Evolutionary conservation across 331 rosid genomes (phyloP), one percentile per base, ranked within the genome.

Genomic region (Acacia pycnantha): DNA sequence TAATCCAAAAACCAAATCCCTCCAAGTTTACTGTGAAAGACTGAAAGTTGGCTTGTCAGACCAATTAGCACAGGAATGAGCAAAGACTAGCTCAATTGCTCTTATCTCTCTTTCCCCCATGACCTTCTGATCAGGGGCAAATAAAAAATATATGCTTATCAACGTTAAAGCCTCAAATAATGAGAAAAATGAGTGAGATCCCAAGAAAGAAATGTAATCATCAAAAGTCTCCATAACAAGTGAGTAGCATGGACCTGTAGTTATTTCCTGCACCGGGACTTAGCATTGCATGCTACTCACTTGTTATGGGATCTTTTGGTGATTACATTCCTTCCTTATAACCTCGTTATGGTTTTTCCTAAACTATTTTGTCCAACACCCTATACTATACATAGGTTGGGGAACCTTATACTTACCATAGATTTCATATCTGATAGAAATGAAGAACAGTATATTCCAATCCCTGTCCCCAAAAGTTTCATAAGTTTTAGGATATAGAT

Each of bases 351-450:
- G 15, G 5, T 14, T 48, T 48, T 48, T 21, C 53, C 5, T 10
- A 27, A 29, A 14, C 21, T 64, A 27, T 29, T 29, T 29, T 29
- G 40, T 72, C 62, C 19, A 50, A 31, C 15, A 47, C 40, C 19
- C 64, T 15, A 11, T 4, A 58, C 7, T 56, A 33, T 79, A 4
- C 9, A 27, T 27, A 43, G 37, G 41, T 43, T 1, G 8, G 22
- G 8, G 27, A 35, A 35, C 11, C 58, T 44, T 3, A 4, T 71
- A 59, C 88, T 22, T 87, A 89, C 92, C 94, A 29, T 82, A 89
- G 59, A 91, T 82, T 56, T 78, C 86, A 0, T 70, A 26, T 16
- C 69, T 53, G 3, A 88, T 80, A n/a, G 69, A 84, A n/a, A 54
- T 14, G 50, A 74, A 58, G 47, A 89, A 87, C 6, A 89, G 29